Evolutionary conservation across 306 rosid species (phyloP).

Genomic region (Vigna mungo): DNA sequence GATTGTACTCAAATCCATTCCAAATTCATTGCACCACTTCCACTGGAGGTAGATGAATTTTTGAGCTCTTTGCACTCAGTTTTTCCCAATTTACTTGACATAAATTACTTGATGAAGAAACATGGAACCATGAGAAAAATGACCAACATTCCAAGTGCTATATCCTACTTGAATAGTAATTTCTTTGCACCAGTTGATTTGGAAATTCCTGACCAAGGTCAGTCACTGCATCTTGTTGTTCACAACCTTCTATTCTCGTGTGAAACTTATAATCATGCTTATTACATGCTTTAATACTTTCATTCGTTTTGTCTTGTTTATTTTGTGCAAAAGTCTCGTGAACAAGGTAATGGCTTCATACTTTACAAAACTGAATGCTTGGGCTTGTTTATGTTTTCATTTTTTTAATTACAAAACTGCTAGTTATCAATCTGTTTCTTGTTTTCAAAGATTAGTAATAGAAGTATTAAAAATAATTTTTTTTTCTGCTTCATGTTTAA

Average conservation of each 20-base stretch:
- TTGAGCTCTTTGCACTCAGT: slow-evolving; percentile 52
- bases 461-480: not conserved
- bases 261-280: slow-evolving; percentile 34
- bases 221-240: slow-evolving; percentile 29
- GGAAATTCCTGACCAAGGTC: slow-evolving; percentile 70
- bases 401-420: no score
- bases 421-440: no score
- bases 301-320: slow-evolving; percentile 24
- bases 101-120: slow-evolving; percentile 70
- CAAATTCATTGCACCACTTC: slow-evolving; percentile 79
- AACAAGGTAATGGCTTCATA: not conserved
- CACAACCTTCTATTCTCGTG: not conserved
- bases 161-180: slow-evolving; percentile 71
- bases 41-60: slow-evolving; percentile 72
- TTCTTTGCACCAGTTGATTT: slow-evolving; percentile 70
- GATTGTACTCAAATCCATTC: slow-evolving; percentile 85
- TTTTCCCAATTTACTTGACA: slow-evolving; percentile 73
- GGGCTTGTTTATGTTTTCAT: no score
- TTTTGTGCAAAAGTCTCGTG: slow-evolving; percentile 16
- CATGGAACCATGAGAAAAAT: slow-evolving; percentile 63
- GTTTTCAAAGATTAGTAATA: not conserved
- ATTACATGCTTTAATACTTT: slow-evolving; percentile 14
- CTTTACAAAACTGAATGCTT: no score
- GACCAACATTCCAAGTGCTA: slow-evolving; percentile 64
- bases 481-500: no score